A percentile compares a stretch with the other conserved stretches of the same genome.
These are phyloP conservation scores for Parastagonospora avenae DNA, from an alignment of 2,329 filamentous ascomycete species.

Conservation along the genomic window DNA sequence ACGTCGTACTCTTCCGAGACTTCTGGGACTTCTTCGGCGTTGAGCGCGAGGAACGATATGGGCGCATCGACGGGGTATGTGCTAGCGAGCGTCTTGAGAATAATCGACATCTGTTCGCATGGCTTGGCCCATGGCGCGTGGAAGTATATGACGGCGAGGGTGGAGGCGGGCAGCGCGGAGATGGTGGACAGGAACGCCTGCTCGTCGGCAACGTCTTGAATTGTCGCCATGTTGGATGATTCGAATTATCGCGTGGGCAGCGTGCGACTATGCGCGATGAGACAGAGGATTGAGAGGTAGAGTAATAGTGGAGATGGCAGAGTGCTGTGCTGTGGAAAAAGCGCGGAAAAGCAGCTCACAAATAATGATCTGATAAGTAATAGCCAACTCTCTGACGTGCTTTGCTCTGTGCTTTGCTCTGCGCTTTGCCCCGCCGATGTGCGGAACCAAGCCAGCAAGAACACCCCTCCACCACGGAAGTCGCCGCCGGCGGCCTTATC, in stretches of 20 bases:
- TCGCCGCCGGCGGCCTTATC: constrained; percentile 9
- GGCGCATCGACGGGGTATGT: constrained; percentile 77
- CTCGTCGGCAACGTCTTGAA: constrained; percentile 77
- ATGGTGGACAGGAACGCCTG: constrained; percentile 74
- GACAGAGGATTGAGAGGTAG: not conserved
- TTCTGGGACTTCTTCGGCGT: constrained; percentile 92
- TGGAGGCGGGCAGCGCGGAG: constrained; percentile 68
- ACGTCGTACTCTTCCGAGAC: constrained; percentile 93
- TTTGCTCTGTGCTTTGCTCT: too few relatives aligned
- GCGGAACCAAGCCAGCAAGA: constrained; percentile 3
- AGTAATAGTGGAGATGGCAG: not conserved
- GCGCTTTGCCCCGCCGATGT: constrained; percentile 16
- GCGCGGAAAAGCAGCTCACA: constrained; percentile 2
- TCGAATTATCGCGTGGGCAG: not conserved
- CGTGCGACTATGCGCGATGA: not conserved
- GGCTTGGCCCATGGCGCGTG: constrained; percentile 96
- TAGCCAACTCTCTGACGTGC: constrained; percentile 30
- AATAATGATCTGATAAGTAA: constrained; percentile 29
- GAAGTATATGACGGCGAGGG: constrained; percentile 88
- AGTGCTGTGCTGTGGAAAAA: not conserved
- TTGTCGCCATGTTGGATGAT: constrained; percentile 53
- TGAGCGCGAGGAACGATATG: constrained; percentile 85
- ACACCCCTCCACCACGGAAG: constrained; percentile 6
- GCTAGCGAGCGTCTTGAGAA: constrained; percentile 82
- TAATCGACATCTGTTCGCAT: constrained; percentile 89